These are phyloP conservation scores for Galerina sulciceps DNA, from an alignment of 768 basidiomycete genomes.

Conservation along the genomic window DNA sequence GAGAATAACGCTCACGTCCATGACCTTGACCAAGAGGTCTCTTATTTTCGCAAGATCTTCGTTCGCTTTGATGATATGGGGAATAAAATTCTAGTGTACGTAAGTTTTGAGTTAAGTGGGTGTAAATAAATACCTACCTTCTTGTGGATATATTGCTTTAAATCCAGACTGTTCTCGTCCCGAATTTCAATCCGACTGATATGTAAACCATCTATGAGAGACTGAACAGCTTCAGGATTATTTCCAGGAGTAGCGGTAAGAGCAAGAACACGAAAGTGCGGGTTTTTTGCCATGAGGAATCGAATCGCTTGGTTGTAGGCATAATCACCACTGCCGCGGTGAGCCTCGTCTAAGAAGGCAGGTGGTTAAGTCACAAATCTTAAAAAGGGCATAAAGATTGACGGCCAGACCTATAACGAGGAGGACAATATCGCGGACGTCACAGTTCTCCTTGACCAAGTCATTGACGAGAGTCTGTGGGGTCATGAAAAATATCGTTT, in stretches of 20 bases:
- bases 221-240: conserved; percentile 85
- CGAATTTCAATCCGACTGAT: conserved; percentile 95
- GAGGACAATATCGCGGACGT: conserved; percentile 80
- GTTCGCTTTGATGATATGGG: conserved; percentile 78
- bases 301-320: conserved; percentile 90
- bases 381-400: background rate
- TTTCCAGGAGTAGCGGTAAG: conserved; percentile 95
- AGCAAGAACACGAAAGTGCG: conserved; percentile 89
- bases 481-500: conserved; percentile 94
- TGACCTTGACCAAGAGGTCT: conserved; percentile 69
- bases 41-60: conserved; percentile 68
- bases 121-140: conserved; percentile 56
- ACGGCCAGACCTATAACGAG: conserved; percentile 76
- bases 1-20: conserved; percentile 58
- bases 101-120: background rate
- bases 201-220: conserved; percentile 89
- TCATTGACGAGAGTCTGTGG: conserved; percentile 95
- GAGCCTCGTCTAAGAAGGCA: conserved; percentile 74
- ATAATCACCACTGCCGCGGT: conserved; percentile 91
- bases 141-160: conserved; percentile 83
- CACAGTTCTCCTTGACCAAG: conserved; percentile 70
- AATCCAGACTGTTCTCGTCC: conserved; percentile 87
- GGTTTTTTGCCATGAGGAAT: conserved; percentile 92
- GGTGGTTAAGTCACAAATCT: background rate
- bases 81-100: conserved; percentile 62